Conservation (phyloP, 257 asterid genomes). For the Solanum piurae region DNA sequence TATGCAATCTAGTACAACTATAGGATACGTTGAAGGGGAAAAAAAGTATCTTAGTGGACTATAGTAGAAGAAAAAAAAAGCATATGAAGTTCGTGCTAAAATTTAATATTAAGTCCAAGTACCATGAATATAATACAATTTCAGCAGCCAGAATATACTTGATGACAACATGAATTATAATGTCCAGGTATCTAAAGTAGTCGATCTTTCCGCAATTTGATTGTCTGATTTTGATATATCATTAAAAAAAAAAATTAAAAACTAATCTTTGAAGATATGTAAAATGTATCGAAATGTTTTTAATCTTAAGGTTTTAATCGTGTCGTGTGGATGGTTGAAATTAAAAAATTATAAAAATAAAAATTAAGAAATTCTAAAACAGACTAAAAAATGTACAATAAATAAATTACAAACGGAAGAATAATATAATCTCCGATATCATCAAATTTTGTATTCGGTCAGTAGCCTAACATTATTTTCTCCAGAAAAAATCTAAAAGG, state of each 20-base stretch:
- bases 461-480: not conserved
- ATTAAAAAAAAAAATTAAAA: not conserved
- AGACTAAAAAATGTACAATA: no score
- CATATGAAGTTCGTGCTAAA: not conserved
- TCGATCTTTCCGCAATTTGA: not conserved
- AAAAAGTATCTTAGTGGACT: not conserved
- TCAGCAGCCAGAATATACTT: not conserved
- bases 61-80: not conserved
- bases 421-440: not conserved
- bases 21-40: not conserved
- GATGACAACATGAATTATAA: not conserved
- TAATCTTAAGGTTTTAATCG: not conserved
- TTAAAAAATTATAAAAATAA: not conserved
- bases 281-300: not conserved
- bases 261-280: not conserved
- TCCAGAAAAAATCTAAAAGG: not conserved
- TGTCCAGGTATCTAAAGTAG: not conserved
- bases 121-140: not conserved
- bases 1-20: not conserved
- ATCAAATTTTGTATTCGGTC: not conserved
- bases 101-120: not conserved
- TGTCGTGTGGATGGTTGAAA: no score
- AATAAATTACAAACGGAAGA: no score
- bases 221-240: not conserved
- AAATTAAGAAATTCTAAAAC: accelerated